Evolutionary conservation across 2,329 filamentous ascomycete species (phyloP).

Genomic region (Sporothrix pallida): DNA sequence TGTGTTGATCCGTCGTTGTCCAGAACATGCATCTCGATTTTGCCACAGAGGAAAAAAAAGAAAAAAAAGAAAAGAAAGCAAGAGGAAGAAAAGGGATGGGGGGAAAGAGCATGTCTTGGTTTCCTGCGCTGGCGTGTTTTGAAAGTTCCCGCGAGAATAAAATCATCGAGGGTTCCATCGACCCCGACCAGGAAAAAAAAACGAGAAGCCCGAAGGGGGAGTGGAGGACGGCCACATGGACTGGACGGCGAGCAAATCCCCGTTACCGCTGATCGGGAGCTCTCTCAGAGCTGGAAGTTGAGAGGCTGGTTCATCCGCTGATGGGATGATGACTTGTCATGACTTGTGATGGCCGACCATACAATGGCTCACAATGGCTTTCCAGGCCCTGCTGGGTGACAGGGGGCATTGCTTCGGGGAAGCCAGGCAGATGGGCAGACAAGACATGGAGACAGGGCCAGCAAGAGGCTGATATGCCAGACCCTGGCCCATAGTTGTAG

Average conservation of each 20-base stretch:
- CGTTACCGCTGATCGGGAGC: background rate
- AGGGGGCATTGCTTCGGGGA: background rate
- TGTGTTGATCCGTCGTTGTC: background rate
- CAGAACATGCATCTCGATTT: background rate
- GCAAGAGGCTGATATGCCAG: slow-evolving; percentile 16
- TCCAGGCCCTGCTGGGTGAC: background rate
- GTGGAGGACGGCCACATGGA: background rate
- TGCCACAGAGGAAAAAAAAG: background rate
- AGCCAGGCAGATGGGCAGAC: background rate
- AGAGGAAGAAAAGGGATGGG: too few species aligned
- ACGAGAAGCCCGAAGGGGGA: too few species aligned
- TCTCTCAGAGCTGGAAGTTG: too few species aligned
- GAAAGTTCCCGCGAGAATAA: background rate
- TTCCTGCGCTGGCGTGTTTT: slow-evolving; percentile 4
- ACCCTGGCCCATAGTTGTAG: slow-evolving; percentile 22
- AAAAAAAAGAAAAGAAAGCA: too few species aligned
- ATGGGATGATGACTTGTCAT: background rate
- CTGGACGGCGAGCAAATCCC: background rate
- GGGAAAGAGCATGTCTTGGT: slow-evolving; percentile 2
- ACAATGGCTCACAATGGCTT: too few species aligned
- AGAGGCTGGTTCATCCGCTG: background rate
- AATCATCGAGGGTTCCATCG: background rate
- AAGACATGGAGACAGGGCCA: too few species aligned
- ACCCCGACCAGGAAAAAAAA: too few species aligned
- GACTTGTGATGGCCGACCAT: too few species aligned